Percentiles rank a stretch among this genome's conserved stretches.
These are phyloP conservation scores for Sarocladium brachiariae DNA, from an alignment of 2,329 filamentous ascomycete genomes.

Conservation along the genomic window DNA sequence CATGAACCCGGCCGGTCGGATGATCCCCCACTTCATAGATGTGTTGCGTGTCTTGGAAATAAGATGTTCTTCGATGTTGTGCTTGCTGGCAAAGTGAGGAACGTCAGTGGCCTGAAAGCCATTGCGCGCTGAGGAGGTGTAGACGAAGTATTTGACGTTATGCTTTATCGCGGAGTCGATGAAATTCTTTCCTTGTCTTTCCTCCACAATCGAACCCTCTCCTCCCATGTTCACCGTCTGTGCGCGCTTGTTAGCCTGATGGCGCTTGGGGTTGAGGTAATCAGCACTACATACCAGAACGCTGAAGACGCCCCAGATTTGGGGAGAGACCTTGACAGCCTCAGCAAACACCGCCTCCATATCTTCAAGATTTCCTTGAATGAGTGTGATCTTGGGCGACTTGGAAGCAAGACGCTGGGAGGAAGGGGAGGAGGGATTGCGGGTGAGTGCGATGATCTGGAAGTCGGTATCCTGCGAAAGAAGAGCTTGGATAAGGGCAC, in stretches of 20 bases:
- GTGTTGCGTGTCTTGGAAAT: conserved; percentile 29
- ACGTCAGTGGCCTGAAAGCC: conserved; percentile 48
- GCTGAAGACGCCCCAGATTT: conserved; percentile 54
- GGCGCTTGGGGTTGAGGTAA: not conserved
- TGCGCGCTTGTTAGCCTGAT: not conserved
- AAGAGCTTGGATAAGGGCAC: conserved; percentile 26
- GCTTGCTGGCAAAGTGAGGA: conserved; percentile 55
- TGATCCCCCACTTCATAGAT: conserved; percentile 28
- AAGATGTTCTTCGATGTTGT: conserved; percentile 55
- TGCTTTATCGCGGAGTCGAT: conserved; percentile 48
- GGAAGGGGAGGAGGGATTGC: conserved; percentile 42
- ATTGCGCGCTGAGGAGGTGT: conserved; percentile 54
- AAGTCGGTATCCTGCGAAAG: conserved; percentile 27
- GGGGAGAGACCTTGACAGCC: conserved; percentile 21
- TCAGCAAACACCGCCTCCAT: conserved; percentile 40
- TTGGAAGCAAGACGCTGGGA: conserved; percentile 40
- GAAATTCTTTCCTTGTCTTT: conserved; percentile 46
- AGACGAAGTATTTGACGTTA: conserved; percentile 52
- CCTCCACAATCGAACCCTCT: conserved; percentile 13
- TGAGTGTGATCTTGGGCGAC: conserved; percentile 42
- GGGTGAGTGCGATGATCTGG: conserved; percentile 54
- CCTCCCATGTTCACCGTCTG: conserved; percentile 11
- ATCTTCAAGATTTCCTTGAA: conserved; percentile 52
- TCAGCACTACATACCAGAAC: conserved; percentile 40
- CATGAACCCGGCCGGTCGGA: conserved; percentile 34